Evolutionary conservation across 1,139 yeast species (phyloP), one percentile per base, ranked within the genome.

Genomic region (Sugiyamaella castrensis): DNA sequence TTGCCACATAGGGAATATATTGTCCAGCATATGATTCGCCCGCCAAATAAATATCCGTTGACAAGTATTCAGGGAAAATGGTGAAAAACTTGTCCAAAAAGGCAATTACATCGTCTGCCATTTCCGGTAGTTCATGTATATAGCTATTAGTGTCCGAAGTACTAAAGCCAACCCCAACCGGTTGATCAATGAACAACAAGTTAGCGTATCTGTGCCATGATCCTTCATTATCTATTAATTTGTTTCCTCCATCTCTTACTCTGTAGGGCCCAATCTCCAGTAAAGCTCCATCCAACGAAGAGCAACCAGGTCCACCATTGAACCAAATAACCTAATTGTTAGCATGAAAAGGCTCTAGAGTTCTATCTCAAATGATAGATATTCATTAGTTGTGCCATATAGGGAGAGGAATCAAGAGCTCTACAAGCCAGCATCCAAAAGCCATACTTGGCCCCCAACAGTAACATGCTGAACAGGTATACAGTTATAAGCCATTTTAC

Each of bases 1-100:
- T 70, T 0, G 94, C 95, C 51, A 91, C 78, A 66, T 85, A 87
- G 1, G 98, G 98, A 50, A 92, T 85, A 65, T 88, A 92, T 66
- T 92, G 98, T 24, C 99, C 99, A 1, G 98, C 98, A 70, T 84
- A 94, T 58, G 96, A 87, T 69, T 92, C 98, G 26, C 99, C 99
- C 0, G 96, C 95, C 43, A 92, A 67, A 57, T 80, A 82, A 4
- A 92, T 70, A 32, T 87, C 86, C 55, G 86, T 82, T 11, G 64
- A 63, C 10, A 69, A 58, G 57, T 87, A 89, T 46, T 84, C 82
- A 0, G 97, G 96, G 65, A 92, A 92, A 4, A 82, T 62, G 50
- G 76, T 73, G 58, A 76, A 84, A 68, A 82, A 94, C 56, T 77
- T 75, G 33, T 79, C 77, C 62, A 94, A 63, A 64, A 92, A 92